Conservation (phyloP, 169 alveolate species). For the Plasmodium chabaudi region DNA sequence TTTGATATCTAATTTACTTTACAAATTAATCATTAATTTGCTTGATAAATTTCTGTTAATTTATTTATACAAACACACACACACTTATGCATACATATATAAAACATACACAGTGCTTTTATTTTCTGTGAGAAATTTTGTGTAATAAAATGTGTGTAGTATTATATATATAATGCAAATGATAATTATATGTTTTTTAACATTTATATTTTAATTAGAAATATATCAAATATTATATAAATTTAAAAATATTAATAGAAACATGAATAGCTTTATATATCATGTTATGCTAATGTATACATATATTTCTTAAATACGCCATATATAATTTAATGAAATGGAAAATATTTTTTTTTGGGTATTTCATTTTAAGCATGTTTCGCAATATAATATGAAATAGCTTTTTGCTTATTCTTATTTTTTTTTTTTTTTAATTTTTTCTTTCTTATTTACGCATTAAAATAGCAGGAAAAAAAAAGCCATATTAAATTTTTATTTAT, state of each 20-base stretch:
- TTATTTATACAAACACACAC: no score
- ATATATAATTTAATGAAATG: no score
- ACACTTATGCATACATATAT: no score
- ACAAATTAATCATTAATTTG: no score
- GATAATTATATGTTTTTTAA: constrained; percentile 9
- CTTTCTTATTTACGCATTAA: not conserved
- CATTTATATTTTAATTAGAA: constrained; percentile 35
- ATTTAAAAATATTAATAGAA: constrained; percentile 15
- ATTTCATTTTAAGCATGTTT: constrained; percentile 36
- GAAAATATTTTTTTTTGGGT: not conserved
- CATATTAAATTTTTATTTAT: constrained; percentile 29
- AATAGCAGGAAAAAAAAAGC: constrained; percentile 44
- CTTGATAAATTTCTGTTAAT: no score
- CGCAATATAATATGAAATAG: constrained; percentile 17
- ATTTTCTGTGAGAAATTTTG: not conserved
- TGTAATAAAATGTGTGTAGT: constrained; percentile 13
- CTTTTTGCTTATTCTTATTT: constrained; percentile 4
- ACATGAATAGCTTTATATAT: constrained; percentile 11
- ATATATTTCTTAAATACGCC: constrained; percentile 1
- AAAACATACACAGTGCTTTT: not conserved
- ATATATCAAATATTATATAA: constrained; percentile 8
- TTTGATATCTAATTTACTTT: no score
- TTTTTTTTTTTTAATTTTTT: constrained; percentile 12
- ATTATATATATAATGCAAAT: not conserved
- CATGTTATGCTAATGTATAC: not conserved